Conservation (phyloP, 2,329 filamentous ascomycete genomes). For the Scedosporium boydii region DNA sequence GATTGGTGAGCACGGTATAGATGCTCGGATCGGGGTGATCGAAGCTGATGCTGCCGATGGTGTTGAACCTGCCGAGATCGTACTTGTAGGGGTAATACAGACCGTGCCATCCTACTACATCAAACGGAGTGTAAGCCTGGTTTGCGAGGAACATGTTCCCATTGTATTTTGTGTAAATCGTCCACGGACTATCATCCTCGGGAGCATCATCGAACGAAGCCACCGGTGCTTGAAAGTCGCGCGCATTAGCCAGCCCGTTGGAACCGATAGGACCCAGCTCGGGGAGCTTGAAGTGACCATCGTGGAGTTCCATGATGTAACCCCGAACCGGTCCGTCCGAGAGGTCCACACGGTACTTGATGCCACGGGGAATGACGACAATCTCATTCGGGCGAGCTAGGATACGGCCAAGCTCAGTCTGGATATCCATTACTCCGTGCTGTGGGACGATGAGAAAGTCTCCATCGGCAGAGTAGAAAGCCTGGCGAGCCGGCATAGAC, state of each 20-base stretch:
- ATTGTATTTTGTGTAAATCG: slow-evolving; percentile 55
- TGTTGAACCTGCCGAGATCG: slow-evolving; percentile 67
- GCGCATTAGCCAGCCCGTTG: slow-evolving; percentile 56
- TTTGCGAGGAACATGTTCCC: slow-evolving; percentile 54
- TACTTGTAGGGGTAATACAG: slow-evolving; percentile 77
- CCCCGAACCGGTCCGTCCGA: slow-evolving; percentile 50
- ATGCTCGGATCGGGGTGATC: slow-evolving; percentile 74
- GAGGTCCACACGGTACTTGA: slow-evolving; percentile 58
- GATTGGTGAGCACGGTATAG: slow-evolving; percentile 62
- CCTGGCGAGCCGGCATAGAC: slow-evolving; percentile 58
- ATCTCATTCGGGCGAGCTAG: slow-evolving; percentile 65
- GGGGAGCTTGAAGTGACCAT: slow-evolving; percentile 57
- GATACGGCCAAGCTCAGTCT: slow-evolving; percentile 61
- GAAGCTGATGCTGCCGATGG: slow-evolving; percentile 61
- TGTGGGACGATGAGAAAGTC: slow-evolving; percentile 66
- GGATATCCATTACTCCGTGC: slow-evolving; percentile 59
- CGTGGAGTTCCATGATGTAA: slow-evolving; percentile 62
- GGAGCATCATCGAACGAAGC: slow-evolving; percentile 53
- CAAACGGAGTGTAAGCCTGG: slow-evolving; percentile 65
- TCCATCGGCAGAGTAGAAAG: slow-evolving; percentile 75
- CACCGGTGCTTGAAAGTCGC: slow-evolving; percentile 62
- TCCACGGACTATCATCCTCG: slow-evolving; percentile 25
- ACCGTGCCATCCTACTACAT: slow-evolving; percentile 73
- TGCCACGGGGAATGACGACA: slow-evolving; percentile 58
- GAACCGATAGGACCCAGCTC: slow-evolving; percentile 61